A percentile compares a stretch with the other conserved stretches of the same genome.
These are phyloP conservation scores for Alnus glutinosa DNA, from an alignment of 306 rosid species.

Conservation along the genomic window DNA sequence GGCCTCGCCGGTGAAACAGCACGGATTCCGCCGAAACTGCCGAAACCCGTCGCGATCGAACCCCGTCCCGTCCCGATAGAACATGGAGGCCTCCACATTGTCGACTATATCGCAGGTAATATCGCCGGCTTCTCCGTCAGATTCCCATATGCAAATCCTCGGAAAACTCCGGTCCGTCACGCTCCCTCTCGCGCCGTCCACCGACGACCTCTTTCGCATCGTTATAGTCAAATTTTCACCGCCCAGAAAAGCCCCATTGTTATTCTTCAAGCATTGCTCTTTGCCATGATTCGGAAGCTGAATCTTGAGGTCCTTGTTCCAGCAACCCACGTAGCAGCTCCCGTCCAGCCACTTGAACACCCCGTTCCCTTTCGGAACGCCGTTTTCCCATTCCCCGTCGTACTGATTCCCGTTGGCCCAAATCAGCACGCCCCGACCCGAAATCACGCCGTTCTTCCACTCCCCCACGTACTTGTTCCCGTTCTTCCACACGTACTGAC, in stretches of 20 bases:
- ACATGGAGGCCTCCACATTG: constrained; percentile 84
- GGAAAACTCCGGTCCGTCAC: constrained; percentile 64
- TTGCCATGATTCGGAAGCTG: constrained; percentile 52
- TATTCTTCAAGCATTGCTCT: constrained; percentile 29
- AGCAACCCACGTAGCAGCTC: constrained; percentile 66
- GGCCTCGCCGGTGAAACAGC: constrained; percentile 52
- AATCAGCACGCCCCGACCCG: constrained; percentile 64
- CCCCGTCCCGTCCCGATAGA: constrained; percentile 41
- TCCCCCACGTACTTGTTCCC: constrained; percentile 85
- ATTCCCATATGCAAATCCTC: constrained; percentile 94
- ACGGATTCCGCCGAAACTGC: constrained; percentile 55
- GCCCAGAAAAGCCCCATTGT: constrained; percentile 37
- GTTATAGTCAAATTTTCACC: constrained; percentile 48
- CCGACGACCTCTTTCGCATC: constrained; percentile 66
- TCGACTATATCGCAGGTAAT: constrained; percentile 91
- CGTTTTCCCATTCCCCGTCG: constrained; percentile 90
- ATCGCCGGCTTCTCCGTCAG: constrained; percentile 93
- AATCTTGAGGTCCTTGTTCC: constrained; percentile 67
- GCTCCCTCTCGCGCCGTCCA: constrained; percentile 58
- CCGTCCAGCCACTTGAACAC: constrained; percentile 84
- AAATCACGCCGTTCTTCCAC: constrained; percentile 82
- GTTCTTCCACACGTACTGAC: constrained; percentile 84
- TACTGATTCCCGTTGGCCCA: constrained; percentile 88
- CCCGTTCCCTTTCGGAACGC: constrained; percentile 78
- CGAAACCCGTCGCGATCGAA: constrained; percentile 41